Conservation (phyloP, 371 early-diverging fungal species). For the Haplosporangium sp. region DNA sequence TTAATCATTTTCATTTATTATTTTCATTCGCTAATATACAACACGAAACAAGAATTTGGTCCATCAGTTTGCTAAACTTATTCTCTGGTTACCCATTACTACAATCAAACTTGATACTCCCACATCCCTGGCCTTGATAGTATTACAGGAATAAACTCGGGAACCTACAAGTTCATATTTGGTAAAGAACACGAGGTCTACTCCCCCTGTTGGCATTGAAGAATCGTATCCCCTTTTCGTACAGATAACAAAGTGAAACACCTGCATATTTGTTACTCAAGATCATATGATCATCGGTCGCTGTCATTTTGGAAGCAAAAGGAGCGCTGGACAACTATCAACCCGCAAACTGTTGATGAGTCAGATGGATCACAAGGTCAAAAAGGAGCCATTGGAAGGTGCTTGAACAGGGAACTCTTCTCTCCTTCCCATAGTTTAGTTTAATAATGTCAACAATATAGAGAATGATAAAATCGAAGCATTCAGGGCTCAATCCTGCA, state of each 20-base stretch:
- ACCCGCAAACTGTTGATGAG: background rate
- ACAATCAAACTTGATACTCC: too few species aligned
- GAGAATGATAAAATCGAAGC: background rate
- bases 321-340: background rate
- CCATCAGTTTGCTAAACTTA: too few species aligned
- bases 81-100: too few species aligned
- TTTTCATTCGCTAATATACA: too few species aligned
- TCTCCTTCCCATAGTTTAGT: too few species aligned
- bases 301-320: background rate
- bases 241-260: constrained; percentile 5
- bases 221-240: background rate
- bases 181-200: background rate
- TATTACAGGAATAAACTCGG: background rate
- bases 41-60: too few species aligned
- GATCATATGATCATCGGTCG: background rate
- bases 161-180: background rate
- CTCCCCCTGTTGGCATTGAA: background rate
- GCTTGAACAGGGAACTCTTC: too few species aligned
- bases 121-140: too few species aligned
- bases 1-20: too few species aligned
- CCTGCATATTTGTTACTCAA: background rate
- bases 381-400: too few species aligned
- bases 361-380: too few species aligned
- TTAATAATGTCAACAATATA: background rate
- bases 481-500: background rate